Evolutionary conservation across 1,284 basidiomycete species (phyloP).

Genomic region (Takashimella koratensis): DNA sequence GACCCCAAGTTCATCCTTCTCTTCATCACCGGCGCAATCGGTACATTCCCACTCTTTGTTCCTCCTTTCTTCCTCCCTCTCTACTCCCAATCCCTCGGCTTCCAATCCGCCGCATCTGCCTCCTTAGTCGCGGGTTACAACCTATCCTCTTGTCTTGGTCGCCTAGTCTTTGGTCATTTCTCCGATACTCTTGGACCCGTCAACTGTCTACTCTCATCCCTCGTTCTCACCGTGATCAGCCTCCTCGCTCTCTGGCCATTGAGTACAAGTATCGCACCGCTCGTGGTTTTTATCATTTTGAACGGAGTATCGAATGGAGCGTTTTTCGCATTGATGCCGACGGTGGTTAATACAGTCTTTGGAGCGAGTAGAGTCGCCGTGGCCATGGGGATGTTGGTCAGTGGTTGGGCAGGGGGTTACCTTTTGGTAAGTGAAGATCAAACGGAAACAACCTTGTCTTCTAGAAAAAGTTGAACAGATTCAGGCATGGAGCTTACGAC

Average conservation of each 20-base stretch:
- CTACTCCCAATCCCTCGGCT: slow-evolving; percentile 36
- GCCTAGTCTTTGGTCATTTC: slow-evolving; percentile 25
- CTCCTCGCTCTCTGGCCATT: slow-evolving; percentile 26
- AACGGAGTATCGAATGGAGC: slow-evolving; percentile 23
- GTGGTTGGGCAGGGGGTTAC: slow-evolving; percentile 25
- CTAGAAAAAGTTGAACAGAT: no score
- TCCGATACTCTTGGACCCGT: slow-evolving; percentile 22
- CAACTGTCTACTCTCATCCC: slow-evolving; percentile 16
- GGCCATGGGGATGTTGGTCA: slow-evolving; percentile 31
- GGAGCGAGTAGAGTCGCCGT: slow-evolving; percentile 18
- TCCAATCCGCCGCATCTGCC: slow-evolving; percentile 29
- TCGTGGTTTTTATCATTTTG: slow-evolving; percentile 27
- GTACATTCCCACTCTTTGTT: slow-evolving; percentile 44
- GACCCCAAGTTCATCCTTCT: slow-evolving; percentile 36
- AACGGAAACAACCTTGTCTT: not conserved
- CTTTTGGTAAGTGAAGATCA: slow-evolving; percentile 16
- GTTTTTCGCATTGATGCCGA: slow-evolving; percentile 35
- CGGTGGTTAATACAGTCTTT: slow-evolving; percentile 19
- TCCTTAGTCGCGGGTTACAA: slow-evolving; percentile 27
- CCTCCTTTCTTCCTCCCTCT: slow-evolving; percentile 47
- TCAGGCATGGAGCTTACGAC: no score
- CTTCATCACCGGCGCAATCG: slow-evolving; percentile 34
- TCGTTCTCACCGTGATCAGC: slow-evolving; percentile 13
- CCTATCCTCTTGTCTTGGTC: slow-evolving; percentile 24
- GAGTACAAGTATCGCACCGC: slow-evolving; percentile 15